phyloP scores from a whole-genome alignment of 2,329 filamentous ascomycete species.

The Microsporum canis region DNA sequence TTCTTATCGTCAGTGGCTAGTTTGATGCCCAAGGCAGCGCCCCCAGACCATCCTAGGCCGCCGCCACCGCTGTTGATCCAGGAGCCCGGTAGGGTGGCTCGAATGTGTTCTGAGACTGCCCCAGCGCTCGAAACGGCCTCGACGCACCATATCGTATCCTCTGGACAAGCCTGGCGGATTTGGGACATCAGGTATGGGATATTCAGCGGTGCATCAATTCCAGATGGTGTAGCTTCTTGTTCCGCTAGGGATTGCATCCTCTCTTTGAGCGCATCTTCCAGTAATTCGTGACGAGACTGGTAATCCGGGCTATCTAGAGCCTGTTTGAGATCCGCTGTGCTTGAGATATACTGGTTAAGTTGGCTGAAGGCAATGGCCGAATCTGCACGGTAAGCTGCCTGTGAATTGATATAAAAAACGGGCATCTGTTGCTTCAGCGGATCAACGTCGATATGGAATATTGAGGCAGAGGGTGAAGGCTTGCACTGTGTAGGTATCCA shows the following conservation, averaged over 20 bases:
- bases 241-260: slow-evolving; percentile 50
- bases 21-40: slow-evolving; percentile 64
- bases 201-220: slow-evolving; percentile 51
- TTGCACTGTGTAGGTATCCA: slow-evolving; percentile 75
- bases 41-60: slow-evolving; percentile 70
- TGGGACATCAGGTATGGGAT: slow-evolving; percentile 47
- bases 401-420: slow-evolving; percentile 57
- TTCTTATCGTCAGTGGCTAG: slow-evolving; percentile 49
- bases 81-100: slow-evolving; percentile 54
- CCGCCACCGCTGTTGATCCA: slow-evolving; percentile 76
- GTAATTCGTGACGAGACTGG: slow-evolving; percentile 40
- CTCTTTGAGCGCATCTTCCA: slow-evolving; percentile 48
- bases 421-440: slow-evolving; percentile 63
- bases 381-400: slow-evolving; percentile 56
- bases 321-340: slow-evolving; percentile 34
- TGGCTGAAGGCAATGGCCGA: slow-evolving; percentile 56
- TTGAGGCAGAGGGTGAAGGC: slow-evolving; percentile 45
- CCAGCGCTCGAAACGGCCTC: slow-evolving; percentile 65
- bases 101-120: slow-evolving; percentile 60
- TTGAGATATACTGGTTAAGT: slow-evolving; percentile 50
- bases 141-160: slow-evolving; percentile 61
- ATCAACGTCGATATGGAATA: slow-evolving; percentile 56
- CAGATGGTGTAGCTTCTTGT: slow-evolving; percentile 43
- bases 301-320: slow-evolving; percentile 35
- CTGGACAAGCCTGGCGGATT: slow-evolving; percentile 47